Evolutionary conservation across 192 early-diverging fungal genomes (phyloP).

Genomic region (Backusella macrospora): DNA sequence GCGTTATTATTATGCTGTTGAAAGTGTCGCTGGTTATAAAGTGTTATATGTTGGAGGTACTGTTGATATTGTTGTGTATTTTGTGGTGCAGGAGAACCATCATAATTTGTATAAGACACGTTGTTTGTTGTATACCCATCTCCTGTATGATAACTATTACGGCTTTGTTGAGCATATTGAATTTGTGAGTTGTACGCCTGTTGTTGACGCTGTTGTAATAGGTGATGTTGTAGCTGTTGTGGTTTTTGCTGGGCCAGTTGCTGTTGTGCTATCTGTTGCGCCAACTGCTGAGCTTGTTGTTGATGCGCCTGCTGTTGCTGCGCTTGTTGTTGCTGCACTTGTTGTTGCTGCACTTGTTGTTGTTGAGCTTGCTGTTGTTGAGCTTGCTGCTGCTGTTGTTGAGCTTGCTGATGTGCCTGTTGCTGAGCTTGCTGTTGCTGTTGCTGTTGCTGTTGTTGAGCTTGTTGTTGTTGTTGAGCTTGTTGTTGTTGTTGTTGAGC

Average conservation of each 20-base stretch:
- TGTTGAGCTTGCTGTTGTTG: background rate
- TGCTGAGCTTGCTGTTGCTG: background rate
- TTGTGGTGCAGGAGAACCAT: background rate
- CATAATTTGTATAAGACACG: background rate
- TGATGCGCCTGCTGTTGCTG: background rate
- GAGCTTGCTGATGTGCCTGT: background rate
- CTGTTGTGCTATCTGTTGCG: background rate
- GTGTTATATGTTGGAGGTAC: background rate
- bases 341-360: background rate
- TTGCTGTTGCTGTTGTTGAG: background rate
- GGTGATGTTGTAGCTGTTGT: too few species aligned
- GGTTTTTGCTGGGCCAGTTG: background rate
- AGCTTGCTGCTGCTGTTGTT: background rate
- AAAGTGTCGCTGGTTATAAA: background rate
- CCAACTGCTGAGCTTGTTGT: background rate
- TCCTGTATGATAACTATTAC: background rate
- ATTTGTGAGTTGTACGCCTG: too few species aligned
- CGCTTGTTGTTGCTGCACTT: background rate
- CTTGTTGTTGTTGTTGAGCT: background rate
- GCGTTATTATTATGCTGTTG: background rate
- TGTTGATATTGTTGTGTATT: background rate
- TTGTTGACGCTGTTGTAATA: too few species aligned
- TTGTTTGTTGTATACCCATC: background rate
- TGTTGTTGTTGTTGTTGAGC: slow-evolving; percentile 13
- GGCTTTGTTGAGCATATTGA: background rate